Evolutionary conservation across 2,329 filamentous ascomycete genomes (phyloP).

Genomic region (Calonectria naviculata): DNA sequence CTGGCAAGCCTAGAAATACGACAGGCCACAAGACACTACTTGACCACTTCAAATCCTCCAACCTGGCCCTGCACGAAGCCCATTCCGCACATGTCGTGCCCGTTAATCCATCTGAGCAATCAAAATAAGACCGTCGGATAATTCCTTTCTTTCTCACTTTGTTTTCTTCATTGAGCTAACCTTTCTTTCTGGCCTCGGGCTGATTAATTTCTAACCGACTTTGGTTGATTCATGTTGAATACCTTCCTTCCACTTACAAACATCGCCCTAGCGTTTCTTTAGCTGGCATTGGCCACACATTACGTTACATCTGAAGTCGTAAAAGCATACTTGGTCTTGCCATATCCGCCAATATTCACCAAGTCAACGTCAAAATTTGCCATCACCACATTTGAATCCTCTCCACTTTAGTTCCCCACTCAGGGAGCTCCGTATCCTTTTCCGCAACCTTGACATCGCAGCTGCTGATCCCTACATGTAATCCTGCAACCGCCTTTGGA

Average conservation of each 20-base stretch:
- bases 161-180: not conserved
- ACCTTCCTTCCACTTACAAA: not conserved
- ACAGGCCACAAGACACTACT: not conserved
- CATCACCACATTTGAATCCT: conserved; percentile 41
- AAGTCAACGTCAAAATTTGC: not conserved
- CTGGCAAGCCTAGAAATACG: not conserved
- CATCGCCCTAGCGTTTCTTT: not conserved
- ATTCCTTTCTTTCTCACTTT: not conserved
- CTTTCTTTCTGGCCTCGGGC: not conserved
- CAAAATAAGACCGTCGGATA: not conserved
- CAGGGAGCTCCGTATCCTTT: conserved; percentile 39
- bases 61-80: not conserved
- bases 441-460: conserved; percentile 40
- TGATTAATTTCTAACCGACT: not conserved
- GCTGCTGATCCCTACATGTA: conserved; percentile 46
- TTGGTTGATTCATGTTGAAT: not conserved
- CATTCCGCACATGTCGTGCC: not conserved
- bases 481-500: conserved; percentile 39
- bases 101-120: not conserved
- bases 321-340: not conserved
- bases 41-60: not conserved
- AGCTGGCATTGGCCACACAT: conserved; percentile 1
- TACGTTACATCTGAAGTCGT: not conserved
- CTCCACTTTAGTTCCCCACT: conserved; percentile 38
- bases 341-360: not conserved